Evolutionary conservation across 805 yeast species (phyloP).

Genomic region (Candida ovalis): DNA sequence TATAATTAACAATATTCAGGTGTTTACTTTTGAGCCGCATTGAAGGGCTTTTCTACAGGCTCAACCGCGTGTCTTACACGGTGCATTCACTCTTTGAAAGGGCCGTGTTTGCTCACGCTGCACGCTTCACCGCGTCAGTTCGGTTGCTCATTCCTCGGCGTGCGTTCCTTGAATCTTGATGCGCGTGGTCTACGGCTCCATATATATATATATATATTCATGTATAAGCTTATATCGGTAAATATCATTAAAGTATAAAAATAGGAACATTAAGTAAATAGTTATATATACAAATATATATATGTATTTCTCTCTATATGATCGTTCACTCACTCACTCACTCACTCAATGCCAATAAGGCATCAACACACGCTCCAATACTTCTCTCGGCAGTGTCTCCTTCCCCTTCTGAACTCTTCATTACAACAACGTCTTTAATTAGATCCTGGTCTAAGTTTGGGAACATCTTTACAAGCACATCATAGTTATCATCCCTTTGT

Average conservation of each 20-base stretch:
- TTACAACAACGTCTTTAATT: slow-evolving; percentile 63
- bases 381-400: slow-evolving; percentile 32
- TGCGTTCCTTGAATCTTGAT: background rate
- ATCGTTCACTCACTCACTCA: slow-evolving; percentile 8
- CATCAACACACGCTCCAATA: slow-evolving; percentile 72
- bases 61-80: slow-evolving; percentile 2
- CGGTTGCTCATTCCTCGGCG: background rate
- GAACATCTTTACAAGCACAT: slow-evolving; percentile 62
- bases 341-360: slow-evolving; percentile 35
- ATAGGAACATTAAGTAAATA: background rate
- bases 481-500: slow-evolving; percentile 44
- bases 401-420: slow-evolving; percentile 39
- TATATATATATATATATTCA: too few relatives aligned
- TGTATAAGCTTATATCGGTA: too few relatives aligned
- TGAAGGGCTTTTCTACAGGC: too few relatives aligned
- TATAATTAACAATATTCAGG: background rate
- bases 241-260: background rate
- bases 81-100: background rate
- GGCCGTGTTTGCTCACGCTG: too few relatives aligned
- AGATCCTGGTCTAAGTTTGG: slow-evolving; percentile 68
- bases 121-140: background rate
- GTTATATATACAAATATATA: background rate
- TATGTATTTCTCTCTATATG: background rate
- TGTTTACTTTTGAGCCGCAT: slow-evolving; percentile 7
- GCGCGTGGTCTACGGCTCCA: too few relatives aligned